phyloP scores from a whole-genome alignment of 768 basidiomycete genomes.

The Thelephora ganbajun region DNA sequence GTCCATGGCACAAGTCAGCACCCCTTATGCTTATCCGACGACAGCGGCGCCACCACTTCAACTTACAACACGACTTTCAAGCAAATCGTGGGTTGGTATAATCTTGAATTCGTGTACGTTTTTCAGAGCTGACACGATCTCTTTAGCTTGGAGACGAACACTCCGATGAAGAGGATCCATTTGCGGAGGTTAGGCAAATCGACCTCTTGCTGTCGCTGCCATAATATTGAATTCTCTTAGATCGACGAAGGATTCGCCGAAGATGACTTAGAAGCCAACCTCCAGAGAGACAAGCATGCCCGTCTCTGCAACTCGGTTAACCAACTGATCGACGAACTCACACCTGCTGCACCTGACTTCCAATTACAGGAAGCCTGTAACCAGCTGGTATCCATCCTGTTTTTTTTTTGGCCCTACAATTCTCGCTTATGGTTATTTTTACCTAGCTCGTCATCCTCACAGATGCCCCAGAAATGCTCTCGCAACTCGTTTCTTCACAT shows the following conservation, averaged over 20 bases:
- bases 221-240: conserved; percentile 19
- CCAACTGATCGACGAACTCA: conserved; percentile 77
- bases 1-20: background rate
- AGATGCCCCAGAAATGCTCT: conserved; percentile 74
- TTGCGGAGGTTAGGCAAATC: conserved; percentile 55
- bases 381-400: conserved; percentile 49
- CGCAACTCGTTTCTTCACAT: conserved; percentile 81
- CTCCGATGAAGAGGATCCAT: conserved; percentile 89
- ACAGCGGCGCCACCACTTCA: conserved; percentile 53
- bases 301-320: conserved; percentile 70
- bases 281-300: conserved; percentile 89
- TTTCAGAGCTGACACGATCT: conserved; percentile 1
- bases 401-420: background rate
- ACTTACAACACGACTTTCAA: conserved; percentile 75
- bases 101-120: background rate
- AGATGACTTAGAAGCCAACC: conserved; percentile 82
- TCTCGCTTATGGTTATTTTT: background rate
- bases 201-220: background rate
- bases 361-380: conserved; percentile 77
- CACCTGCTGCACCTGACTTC: conserved; percentile 68
- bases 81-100: conserved; percentile 69
- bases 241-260: conserved; percentile 91
- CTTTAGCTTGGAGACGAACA: conserved; percentile 65
- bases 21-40: conserved; percentile 1
- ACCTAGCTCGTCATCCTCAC: conserved; percentile 60